Evolutionary conservation across 352 stramenopile genomes (phyloP).

Genomic region (Globisporangium cystogenes): DNA sequence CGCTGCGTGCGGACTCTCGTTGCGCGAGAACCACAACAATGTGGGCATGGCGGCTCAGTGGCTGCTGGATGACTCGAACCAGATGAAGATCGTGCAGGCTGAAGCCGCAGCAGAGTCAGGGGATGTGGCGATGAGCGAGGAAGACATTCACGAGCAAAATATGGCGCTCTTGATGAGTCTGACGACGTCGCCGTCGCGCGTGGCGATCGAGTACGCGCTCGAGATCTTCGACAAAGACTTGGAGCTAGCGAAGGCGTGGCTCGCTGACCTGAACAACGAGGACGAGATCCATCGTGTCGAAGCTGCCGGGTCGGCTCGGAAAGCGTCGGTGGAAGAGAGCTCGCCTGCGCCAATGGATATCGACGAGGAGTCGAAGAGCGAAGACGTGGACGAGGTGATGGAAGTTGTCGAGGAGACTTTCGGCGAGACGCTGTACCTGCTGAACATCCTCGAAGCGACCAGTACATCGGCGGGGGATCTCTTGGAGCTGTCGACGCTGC

Average conservation of each 20-base stretch:
- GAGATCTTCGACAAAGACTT: slow-evolving; percentile 58
- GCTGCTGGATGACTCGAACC: slow-evolving; percentile 78
- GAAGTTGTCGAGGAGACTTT: slow-evolving; percentile 56
- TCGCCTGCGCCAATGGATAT: slow-evolving; percentile 1
- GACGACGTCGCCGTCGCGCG: slow-evolving; percentile 36
- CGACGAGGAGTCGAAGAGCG: slow-evolving; percentile 21
- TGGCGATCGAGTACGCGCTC: slow-evolving; percentile 58
- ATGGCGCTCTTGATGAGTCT: slow-evolving; percentile 72
- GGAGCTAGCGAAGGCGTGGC: slow-evolving; percentile 58
- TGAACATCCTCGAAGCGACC: slow-evolving; percentile 91
- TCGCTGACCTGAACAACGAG: slow-evolving; percentile 48
- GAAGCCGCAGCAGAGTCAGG: slow-evolving; percentile 48
- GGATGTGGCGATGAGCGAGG: slow-evolving; percentile 45
- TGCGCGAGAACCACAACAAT: slow-evolving; percentile 64
- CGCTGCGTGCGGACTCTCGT: slow-evolving; percentile 57
- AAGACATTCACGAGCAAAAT: slow-evolving; percentile 63
- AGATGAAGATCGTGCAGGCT: slow-evolving; percentile 54
- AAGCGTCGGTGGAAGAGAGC: slow-evolving; percentile 21
- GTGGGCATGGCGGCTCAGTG: slow-evolving; percentile 74
- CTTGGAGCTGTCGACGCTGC: slow-evolving; percentile 77
- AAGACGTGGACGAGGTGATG: slow-evolving; percentile 39
- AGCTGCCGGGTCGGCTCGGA: slow-evolving; percentile 7
- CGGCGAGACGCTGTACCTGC: slow-evolving; percentile 83
- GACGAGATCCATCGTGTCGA: slow-evolving; percentile 66
- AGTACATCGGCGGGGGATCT: slow-evolving; percentile 34